These are phyloP conservation scores for Fagopyrum homotropicum DNA, from an alignment of 148 eudicot species.

Conservation along the genomic window DNA sequence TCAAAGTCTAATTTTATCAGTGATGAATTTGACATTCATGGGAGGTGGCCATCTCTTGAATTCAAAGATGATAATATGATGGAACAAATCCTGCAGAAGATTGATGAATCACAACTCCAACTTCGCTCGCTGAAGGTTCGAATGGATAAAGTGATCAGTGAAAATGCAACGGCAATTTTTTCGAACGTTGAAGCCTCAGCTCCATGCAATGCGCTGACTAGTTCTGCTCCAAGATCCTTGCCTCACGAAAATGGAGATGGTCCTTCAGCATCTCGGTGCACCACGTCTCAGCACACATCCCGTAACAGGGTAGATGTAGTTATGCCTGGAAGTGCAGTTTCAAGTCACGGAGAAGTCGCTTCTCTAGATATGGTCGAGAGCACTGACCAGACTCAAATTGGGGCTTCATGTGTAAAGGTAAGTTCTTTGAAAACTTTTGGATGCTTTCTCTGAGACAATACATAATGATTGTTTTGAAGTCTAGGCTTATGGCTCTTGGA, in stretches of 20 bases:
- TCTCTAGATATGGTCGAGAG: slow-evolving; percentile 31
- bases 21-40: slow-evolving; percentile 23
- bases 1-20: slow-evolving; percentile 21
- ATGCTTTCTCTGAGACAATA: background rate
- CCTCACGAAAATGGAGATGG: slow-evolving; percentile 21
- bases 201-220: slow-evolving; percentile 23
- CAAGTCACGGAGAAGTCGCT: slow-evolving; percentile 27
- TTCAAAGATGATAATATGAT: slow-evolving; percentile 37
- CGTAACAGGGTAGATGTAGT: slow-evolving; percentile 22
- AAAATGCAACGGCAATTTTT: slow-evolving; percentile 38
- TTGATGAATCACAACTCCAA: slow-evolving; percentile 37
- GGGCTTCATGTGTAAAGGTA: slow-evolving; percentile 36
- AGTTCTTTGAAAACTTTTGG: slow-evolving; percentile 13
- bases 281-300: slow-evolving; percentile 28
- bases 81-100: slow-evolving; percentile 48
- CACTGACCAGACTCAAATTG: slow-evolving; percentile 23
- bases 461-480: background rate
- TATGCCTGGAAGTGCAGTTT: slow-evolving; percentile 35
- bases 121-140: slow-evolving; percentile 41
- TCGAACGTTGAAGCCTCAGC: slow-evolving; percentile 20
- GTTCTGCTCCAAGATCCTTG: slow-evolving; percentile 26
- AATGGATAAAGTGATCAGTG: slow-evolving; percentile 38
- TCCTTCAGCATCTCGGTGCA: slow-evolving; percentile 22
- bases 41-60: slow-evolving; percentile 34
- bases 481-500: background rate